These are phyloP conservation scores for Linnemannia zychae DNA, from an alignment of 192 early-diverging fungal genomes.

Conservation along the genomic window DNA sequence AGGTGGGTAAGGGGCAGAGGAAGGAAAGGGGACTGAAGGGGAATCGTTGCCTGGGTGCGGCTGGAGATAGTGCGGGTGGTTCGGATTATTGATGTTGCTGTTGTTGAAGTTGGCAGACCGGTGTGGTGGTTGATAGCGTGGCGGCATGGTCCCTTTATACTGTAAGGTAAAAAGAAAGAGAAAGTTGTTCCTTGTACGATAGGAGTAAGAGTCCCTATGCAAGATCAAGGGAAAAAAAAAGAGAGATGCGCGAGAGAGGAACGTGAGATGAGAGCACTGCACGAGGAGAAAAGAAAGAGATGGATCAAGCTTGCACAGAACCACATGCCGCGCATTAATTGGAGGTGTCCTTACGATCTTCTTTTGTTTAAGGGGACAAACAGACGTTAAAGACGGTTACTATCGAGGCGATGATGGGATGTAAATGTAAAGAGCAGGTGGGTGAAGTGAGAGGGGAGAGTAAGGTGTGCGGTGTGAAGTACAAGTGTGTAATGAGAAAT, in stretches of 20 bases:
- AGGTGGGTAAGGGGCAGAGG: constrained; percentile 41
- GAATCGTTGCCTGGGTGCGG: constrained; percentile 19
- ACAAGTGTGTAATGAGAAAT: neutral
- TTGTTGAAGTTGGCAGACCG: constrained; percentile 34
- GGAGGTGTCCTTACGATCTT: neutral
- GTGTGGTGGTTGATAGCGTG: constrained; percentile 50
- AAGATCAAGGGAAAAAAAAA: neutral
- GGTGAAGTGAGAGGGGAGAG: neutral
- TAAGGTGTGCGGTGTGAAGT: neutral
- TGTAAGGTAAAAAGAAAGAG: neutral
- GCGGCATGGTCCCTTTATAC: constrained; percentile 27
- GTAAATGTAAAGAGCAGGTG: neutral
- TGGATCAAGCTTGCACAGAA: neutral
- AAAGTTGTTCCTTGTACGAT: neutral
- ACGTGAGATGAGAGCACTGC: neutral
- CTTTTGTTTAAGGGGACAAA: neutral
- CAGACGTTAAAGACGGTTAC: no score
- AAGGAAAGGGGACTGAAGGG: neutral
- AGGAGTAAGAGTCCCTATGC: no score
- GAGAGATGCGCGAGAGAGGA: neutral
- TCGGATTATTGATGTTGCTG: constrained; percentile 53
- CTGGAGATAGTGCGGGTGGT: constrained; percentile 46
- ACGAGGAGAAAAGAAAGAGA: neutral
- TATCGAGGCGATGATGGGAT: neutral
- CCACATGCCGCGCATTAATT: neutral